Conservation (phyloP, 139 green algal species). For the Trebouxia sp. region DNA sequence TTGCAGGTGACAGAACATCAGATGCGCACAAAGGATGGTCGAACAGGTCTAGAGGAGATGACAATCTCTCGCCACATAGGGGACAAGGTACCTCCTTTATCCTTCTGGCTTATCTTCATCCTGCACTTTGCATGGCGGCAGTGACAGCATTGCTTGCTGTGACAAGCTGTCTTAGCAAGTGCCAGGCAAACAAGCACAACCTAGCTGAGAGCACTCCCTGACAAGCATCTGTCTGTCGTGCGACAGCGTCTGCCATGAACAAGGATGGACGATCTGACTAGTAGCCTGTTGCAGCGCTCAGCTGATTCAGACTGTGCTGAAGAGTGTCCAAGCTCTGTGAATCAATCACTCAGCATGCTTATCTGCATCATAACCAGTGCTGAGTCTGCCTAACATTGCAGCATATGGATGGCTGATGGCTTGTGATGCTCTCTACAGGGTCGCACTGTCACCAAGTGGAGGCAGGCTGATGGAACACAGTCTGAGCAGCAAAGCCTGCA, state of each 20-base stretch:
- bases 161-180: too few species aligned
- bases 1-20: constrained; percentile 16
- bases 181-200: too few species aligned
- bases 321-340: background rate
- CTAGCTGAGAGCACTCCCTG: too few species aligned
- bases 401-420: background rate
- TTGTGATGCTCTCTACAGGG: background rate
- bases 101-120: background rate
- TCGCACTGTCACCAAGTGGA: background rate
- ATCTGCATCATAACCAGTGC: background rate
- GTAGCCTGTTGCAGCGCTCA: background rate
- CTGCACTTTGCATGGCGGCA: background rate
- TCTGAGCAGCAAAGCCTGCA: background rate
- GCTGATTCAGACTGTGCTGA: background rate
- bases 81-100: background rate
- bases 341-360: background rate
- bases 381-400: background rate
- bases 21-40: background rate
- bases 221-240: background rate
- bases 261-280: background rate
- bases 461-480: constrained; percentile 7
- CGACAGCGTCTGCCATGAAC: background rate
- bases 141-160: too few species aligned
- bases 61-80: constrained; percentile 6
- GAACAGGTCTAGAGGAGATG: constrained; percentile 1